Base-by-base conservation (phyloP, 345 rosid genomes). In the Euphorbia pulcherrima region DNA sequence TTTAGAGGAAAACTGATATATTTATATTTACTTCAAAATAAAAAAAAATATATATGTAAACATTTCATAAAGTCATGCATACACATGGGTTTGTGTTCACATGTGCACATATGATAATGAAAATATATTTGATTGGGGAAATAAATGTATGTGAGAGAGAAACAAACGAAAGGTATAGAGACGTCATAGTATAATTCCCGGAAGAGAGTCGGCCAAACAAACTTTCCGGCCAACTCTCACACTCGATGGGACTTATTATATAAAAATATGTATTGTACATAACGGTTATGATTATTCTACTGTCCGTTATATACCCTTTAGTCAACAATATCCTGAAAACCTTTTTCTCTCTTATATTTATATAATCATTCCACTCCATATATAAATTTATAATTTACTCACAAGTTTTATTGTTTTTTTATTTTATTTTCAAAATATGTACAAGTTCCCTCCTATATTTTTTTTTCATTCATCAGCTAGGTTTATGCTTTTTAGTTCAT, bases 311-410 rank as follows among this genome's bases (percentile, higher is more conserved):
- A 58, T 62, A 28, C 61, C 68, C 69, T 73, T 62, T 64, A 77
- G 91, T 88, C 93, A 89, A 91, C 96, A 80, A 78, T 72, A 87
- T 86, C 89, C 86, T 79, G 86, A 86, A 92, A 82, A 78, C 78
- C 75, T 67, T 77, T 76, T 74, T 17, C 10, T 16, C 68, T 6
- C 67, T 41, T 58, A 27, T 48, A 60, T 60, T n/a, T 23, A 21
- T 20, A 62, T n/a, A 28, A 11, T 11, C n/a, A 57, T 57, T 27
- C 18, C 61, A 14, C 24, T 55, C 35, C 33, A 16, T 11, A 7
- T 7, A 33, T 33, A 2, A 33, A 33, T 2, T 1, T 12, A 12
- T 12, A 12, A 12, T 14, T 7, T 12, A 44, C 50, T 12, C 6
- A 4, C 10, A 5, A 9, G 1, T 39, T 39, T 39, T 39, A 4